phyloP scores from a whole-genome alignment of 1,139 yeast genomes.

The Suhomyces wounanorum region DNA sequence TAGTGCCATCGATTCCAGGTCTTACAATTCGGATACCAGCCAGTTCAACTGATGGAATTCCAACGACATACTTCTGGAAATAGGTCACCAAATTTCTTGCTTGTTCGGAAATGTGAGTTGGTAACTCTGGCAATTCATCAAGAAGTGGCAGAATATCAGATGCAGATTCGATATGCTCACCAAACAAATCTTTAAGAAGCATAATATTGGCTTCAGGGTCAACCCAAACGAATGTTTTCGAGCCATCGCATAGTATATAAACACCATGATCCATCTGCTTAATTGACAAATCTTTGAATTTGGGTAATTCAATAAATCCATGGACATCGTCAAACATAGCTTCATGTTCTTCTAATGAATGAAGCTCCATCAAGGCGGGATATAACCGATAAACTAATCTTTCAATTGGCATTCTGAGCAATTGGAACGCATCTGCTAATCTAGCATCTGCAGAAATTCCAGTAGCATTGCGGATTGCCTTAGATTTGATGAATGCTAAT shows the following conservation, averaged over 20 bases:
- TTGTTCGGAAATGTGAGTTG: slow-evolving; percentile 69
- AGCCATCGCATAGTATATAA: slow-evolving; percentile 75
- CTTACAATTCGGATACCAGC: slow-evolving; percentile 63
- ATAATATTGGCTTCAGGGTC: slow-evolving; percentile 70
- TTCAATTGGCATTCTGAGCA: slow-evolving; percentile 59
- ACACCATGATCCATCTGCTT: slow-evolving; percentile 70
- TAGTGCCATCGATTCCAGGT: slow-evolving; percentile 65
- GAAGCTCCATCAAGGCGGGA: slow-evolving; percentile 79
- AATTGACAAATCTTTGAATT: slow-evolving; percentile 47
- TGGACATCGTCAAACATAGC: slow-evolving; percentile 49
- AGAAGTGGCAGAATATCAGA: slow-evolving; percentile 51
- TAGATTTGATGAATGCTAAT: slow-evolving; percentile 68
- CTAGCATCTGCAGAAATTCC: slow-evolving; percentile 57
- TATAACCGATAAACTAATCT: slow-evolving; percentile 67
- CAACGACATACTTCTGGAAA: slow-evolving; percentile 47
- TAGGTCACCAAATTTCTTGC: slow-evolving; percentile 61
- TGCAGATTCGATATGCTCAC: slow-evolving; percentile 46
- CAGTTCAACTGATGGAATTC: slow-evolving; percentile 30
- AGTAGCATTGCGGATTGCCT: slow-evolving; percentile 56
- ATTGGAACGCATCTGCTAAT: slow-evolving; percentile 55
- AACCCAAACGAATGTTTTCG: slow-evolving; percentile 62
- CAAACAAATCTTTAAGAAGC: slow-evolving; percentile 75
- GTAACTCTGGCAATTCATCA: slow-evolving; percentile 69
- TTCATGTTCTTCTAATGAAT: slow-evolving; percentile 60
- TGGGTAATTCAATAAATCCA: slow-evolving; percentile 53